Base-by-base conservation (phyloP, 2,329 filamentous ascomycete species). In the Fragosphaeria purpurea region DNA sequence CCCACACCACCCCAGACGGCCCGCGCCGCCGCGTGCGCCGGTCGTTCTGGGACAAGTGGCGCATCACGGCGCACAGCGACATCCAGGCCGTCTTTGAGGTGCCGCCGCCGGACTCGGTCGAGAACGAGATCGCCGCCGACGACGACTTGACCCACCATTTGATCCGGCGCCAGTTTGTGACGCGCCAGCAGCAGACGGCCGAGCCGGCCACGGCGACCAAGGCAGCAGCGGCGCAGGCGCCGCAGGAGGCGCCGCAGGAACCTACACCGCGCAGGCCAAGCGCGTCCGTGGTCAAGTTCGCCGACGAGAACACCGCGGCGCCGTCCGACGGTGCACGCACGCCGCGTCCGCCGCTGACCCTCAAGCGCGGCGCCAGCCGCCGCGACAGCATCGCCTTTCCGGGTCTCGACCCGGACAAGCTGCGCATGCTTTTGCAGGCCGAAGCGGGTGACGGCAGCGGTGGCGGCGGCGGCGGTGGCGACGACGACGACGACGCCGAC, bases 11-110 rank as follows among this genome's bases (percentile, higher is more conserved):
- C n/a, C 32, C 12, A n/a, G 35, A 48, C 10, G 48, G 4, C 45
- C 44, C 11, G 38, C 48, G 1, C 33, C 51, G 31, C 45, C 35
- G 11, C 35, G 7, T 7, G 7, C 7, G 48, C 49, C n/a, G 38
- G 41, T 73, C 70, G 55, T 84, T 86, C 60, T 86, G 82, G 79
- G 77, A 82, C 57, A 79, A 76, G 62, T 82, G 77, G 69, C 74
- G 77, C 44, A 79, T 89, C 61, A 84, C 81, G 6, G 81, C 80
- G 7, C 83, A 88, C 62, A 77, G 82, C 22, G 85, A 88, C 61
- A 72, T 89, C 37, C 78, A 84, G 44, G 77, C 82, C 9, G 85
- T 88, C 2, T 89, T 89, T 55, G 81, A 88, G 47, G 73, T 83
- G 32, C 75, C 84, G 41, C 83, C 83, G 5, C 85, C 85, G 2